phyloP scores from a whole-genome alignment of 2,329 filamentous ascomycete species.

The Ceratocystis diversiconidia region DNA sequence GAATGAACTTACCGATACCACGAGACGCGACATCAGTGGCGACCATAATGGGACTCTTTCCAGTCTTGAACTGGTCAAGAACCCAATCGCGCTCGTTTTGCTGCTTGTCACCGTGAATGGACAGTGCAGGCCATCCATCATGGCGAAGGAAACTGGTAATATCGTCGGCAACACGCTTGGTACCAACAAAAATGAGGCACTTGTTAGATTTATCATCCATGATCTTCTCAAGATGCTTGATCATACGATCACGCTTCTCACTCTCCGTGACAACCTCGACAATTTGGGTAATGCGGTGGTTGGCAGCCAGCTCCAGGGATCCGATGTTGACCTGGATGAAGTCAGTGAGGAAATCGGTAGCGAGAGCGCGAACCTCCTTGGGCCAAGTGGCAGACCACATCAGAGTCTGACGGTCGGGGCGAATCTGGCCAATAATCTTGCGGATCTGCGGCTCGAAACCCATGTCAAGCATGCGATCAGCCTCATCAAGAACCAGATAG shows the following conservation, averaged over 20 bases:
- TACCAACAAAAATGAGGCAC: constrained; percentile 83
- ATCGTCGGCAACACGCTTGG: constrained; percentile 92
- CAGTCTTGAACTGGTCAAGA: constrained; percentile 97
- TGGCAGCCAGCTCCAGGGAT: constrained; percentile 88
- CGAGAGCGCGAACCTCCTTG: constrained; percentile 90
- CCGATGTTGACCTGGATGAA: constrained; percentile 99
- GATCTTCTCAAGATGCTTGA: constrained; percentile 92
- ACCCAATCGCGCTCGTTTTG: constrained; percentile 99
- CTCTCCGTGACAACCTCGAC: constrained; percentile 93
- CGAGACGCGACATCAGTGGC: constrained; percentile 98
- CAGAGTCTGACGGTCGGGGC: constrained; percentile 94
- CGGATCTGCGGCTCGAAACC: constrained; percentile 99
- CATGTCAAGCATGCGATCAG: constrained; percentile 99
- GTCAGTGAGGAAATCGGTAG: constrained; percentile 78
- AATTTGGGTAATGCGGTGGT: constrained; percentile 94
- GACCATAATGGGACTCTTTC: constrained; percentile 99
- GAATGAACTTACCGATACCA: constrained; percentile 95
- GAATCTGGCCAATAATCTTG: constrained; percentile 96
- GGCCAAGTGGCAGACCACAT: constrained; percentile 99
- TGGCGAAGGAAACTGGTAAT: constrained; percentile 95
- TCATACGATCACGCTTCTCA: constrained; percentile 95
- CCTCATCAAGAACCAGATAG: constrained; percentile 95
- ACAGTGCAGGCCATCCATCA: constrained; percentile 93
- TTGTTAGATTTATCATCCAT: constrained; percentile 97
- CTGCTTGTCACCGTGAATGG: constrained; percentile 98